Evolutionary conservation across 495 filamentous ascomycete genomes (phyloP).

Genomic region (Penicillium verhagenii): DNA sequence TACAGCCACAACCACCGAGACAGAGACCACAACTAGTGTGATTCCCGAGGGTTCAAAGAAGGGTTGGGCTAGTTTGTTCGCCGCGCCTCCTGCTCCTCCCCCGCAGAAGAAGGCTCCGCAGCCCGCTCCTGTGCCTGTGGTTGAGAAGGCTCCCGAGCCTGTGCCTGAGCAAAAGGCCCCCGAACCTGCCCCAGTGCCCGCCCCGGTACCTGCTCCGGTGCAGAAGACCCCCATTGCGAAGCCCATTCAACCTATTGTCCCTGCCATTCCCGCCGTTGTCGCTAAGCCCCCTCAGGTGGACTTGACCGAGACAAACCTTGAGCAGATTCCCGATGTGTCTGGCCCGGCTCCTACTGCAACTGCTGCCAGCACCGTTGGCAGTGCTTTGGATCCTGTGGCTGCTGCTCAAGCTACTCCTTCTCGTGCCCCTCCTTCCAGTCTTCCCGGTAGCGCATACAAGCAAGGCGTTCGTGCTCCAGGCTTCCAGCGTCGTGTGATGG

Average conservation of each 20-base stretch:
- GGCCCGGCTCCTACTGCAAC: slow-evolving; percentile 73
- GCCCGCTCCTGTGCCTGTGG: slow-evolving; percentile 18
- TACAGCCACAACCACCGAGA: slow-evolving; percentile 24
- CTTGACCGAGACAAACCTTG: slow-evolving; percentile 87
- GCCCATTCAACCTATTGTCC: slow-evolving; percentile 25
- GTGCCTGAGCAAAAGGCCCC: slow-evolving; percentile 27
- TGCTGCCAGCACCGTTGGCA: slow-evolving; percentile 85
- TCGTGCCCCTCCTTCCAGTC: slow-evolving; percentile 63
- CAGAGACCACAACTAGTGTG: slow-evolving; percentile 44
- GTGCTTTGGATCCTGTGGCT: slow-evolving; percentile 69
- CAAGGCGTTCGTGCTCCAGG: slow-evolving; percentile 71
- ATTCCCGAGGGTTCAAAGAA: slow-evolving; percentile 54
- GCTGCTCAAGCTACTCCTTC: slow-evolving; percentile 56
- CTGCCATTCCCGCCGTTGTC: slow-evolving; percentile 51
- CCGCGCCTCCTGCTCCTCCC: slow-evolving; percentile 44
- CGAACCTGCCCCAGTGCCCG: slow-evolving; percentile 31
- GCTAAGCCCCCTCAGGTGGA: slow-evolving; percentile 74
- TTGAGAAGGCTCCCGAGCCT: slow-evolving; percentile 18
- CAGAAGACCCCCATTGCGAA: slow-evolving; percentile 32
- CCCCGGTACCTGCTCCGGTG: too few relatives aligned
- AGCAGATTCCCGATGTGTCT: slow-evolving; percentile 80
- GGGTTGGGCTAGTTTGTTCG: slow-evolving; percentile 65
- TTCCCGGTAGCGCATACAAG: slow-evolving; percentile 72
- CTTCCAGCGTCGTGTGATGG: slow-evolving; percentile 78
- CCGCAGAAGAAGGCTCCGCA: slow-evolving; percentile 36